Percentiles rank a stretch among this genome's conserved stretches.
phyloP scores from a whole-genome alignment of 2,329 filamentous ascomycete genomes.

The Claviceps sp. region DNA sequence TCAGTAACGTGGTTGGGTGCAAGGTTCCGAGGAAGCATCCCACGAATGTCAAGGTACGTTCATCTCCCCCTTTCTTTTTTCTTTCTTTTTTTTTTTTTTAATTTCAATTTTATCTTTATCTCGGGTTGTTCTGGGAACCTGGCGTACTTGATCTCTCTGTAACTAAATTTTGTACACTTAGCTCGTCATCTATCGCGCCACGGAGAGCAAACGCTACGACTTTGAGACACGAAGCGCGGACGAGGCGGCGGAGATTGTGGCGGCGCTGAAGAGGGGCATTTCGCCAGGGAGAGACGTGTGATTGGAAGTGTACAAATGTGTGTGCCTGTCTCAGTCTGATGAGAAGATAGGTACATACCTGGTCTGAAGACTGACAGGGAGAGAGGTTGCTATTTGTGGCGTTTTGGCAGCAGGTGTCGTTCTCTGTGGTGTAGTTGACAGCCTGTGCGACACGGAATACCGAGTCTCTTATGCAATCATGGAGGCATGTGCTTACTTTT shows the following conservation, averaged over 20 bases:
- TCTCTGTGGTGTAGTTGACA: too few relatives aligned
- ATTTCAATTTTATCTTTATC: background rate
- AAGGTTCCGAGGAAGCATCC: conserved; percentile 71
- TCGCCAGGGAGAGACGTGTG: conserved; percentile 46
- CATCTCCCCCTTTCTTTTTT: background rate
- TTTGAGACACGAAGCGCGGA: conserved; percentile 63
- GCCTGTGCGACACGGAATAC: too few relatives aligned
- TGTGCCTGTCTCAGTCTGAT: too few relatives aligned
- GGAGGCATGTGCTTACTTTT: too few relatives aligned
- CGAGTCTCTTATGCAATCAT: too few relatives aligned
- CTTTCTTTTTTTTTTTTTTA: background rate
- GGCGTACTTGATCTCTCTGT: too few relatives aligned
- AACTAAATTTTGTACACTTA: conserved; percentile 16
- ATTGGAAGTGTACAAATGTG: background rate
- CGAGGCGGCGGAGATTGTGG: conserved; percentile 67
- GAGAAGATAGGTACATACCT: too few relatives aligned
- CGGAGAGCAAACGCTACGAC: conserved; percentile 70
- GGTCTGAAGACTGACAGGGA: too few relatives aligned
- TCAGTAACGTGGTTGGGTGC: conserved; percentile 68
- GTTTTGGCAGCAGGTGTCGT: too few relatives aligned
- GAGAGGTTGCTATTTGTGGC: too few relatives aligned
- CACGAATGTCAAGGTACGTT: conserved; percentile 59
- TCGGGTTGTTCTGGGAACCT: too few relatives aligned
- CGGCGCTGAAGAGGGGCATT: conserved; percentile 64
- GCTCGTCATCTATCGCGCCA: conserved; percentile 60